These are phyloP conservation scores for Suillus hirtellus DNA, from an alignment of 768 basidiomycete species.

Conservation along the genomic window DNA sequence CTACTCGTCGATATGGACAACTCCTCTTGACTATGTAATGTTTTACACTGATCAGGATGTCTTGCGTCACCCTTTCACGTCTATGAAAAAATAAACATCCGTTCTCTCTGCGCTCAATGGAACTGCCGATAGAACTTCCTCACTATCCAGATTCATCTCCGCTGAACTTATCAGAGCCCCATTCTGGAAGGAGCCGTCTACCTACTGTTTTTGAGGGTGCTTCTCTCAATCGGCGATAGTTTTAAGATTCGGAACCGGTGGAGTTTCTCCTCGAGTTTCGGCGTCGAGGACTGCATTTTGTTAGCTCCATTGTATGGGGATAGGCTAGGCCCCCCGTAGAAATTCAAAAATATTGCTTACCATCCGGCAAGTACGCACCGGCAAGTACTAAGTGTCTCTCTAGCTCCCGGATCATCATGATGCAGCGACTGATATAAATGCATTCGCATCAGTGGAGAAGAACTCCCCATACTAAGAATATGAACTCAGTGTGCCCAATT, in stretches of 20 bases:
- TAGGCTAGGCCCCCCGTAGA: not conserved
- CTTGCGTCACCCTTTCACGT: slow-evolving; percentile 18
- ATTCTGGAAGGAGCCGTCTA: slow-evolving; percentile 22
- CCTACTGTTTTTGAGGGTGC: slow-evolving; percentile 20
- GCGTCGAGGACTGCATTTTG: not conserved
- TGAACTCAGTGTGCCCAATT: not conserved
- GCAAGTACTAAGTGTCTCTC: not conserved
- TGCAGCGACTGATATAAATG: not conserved
- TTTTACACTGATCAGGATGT: slow-evolving; percentile 16
- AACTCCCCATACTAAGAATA: not conserved
- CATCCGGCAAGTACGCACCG: not conserved
- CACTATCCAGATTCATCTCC: slow-evolving; percentile 31
- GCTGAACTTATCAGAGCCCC: slow-evolving; percentile 19
- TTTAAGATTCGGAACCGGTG: slow-evolving; percentile 8
- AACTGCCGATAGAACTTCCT: slow-evolving; percentile 24
- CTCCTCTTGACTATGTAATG: not conserved
- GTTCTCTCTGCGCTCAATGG: slow-evolving; percentile 11
- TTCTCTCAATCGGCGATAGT: slow-evolving; percentile 27
- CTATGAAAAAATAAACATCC: slow-evolving; percentile 17
- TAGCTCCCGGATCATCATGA: not conserved
- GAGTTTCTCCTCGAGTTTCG: not conserved
- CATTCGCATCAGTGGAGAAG: not conserved
- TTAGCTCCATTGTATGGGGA: not conserved
- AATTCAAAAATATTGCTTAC: not conserved
- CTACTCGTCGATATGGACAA: not conserved